These are phyloP conservation scores for Globisporangium splendens DNA, from an alignment of 352 stramenopile genomes.

Conservation along the genomic window DNA sequence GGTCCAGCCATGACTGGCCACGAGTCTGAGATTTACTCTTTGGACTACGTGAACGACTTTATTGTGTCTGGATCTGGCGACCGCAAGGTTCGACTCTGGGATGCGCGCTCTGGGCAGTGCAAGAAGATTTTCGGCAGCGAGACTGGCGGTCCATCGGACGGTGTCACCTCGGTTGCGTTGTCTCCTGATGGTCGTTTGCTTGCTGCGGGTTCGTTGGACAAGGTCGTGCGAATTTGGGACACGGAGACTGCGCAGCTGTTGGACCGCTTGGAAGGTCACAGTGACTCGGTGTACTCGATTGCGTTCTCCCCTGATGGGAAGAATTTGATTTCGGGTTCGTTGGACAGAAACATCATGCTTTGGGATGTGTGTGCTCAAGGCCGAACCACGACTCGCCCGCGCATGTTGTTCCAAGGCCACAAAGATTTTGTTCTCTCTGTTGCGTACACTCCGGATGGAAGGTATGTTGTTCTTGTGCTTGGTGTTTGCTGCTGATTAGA, in stretches of 20 bases:
- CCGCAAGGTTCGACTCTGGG: slow-evolving; percentile 80
- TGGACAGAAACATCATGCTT: slow-evolving; percentile 86
- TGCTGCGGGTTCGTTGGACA: slow-evolving; percentile 77
- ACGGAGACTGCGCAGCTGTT: slow-evolving; percentile 77
- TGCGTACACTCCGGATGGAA: slow-evolving; percentile 84
- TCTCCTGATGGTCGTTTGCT: slow-evolving; percentile 75
- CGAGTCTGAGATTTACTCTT: slow-evolving; percentile 84
- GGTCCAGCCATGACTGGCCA: slow-evolving; percentile 75
- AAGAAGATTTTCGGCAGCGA: slow-evolving; percentile 85
- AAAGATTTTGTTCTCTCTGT: slow-evolving; percentile 87
- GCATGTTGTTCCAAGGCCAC: slow-evolving; percentile 87
- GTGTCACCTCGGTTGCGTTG: slow-evolving; percentile 77
- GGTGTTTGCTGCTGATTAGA: neutral
- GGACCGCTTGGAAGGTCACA: slow-evolving; percentile 80
- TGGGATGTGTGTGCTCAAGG: slow-evolving; percentile 81
- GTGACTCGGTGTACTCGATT: slow-evolving; percentile 86
- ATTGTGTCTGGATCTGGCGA: slow-evolving; percentile 86
- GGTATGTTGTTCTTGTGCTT: slow-evolving; percentile 31
- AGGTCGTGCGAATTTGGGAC: slow-evolving; percentile 86
- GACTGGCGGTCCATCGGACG: slow-evolving; percentile 71
- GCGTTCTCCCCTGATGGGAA: slow-evolving; percentile 85
- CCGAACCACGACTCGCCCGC: slow-evolving; percentile 71
- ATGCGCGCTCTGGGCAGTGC: slow-evolving; percentile 76
- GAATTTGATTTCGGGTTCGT: slow-evolving; percentile 82
- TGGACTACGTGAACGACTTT: slow-evolving; percentile 85